These are phyloP conservation scores for Botryobasidium botryosum DNA, from an alignment of 768 basidiomycete species.

Conservation along the genomic window DNA sequence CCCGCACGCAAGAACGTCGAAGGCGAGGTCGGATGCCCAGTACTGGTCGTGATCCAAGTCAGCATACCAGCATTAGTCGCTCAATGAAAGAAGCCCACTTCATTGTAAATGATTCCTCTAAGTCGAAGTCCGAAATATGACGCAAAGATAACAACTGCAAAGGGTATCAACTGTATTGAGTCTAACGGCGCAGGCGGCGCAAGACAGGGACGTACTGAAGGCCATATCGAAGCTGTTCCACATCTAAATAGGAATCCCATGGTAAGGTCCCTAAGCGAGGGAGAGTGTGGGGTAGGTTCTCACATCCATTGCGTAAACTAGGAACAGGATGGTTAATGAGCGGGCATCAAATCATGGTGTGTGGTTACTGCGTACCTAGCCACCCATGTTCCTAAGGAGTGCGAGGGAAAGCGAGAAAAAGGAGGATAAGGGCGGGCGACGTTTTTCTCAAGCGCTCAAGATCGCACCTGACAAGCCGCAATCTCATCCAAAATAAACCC, in stretches of 20 bases:
- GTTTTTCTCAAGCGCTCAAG: no score
- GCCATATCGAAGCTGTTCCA: constrained; percentile 81
- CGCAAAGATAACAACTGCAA: constrained; percentile 39
- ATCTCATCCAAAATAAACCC: constrained; percentile 81
- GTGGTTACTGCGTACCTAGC: constrained; percentile 40
- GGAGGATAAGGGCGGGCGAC: no score
- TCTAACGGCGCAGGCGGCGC: constrained; percentile 18
- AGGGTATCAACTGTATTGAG: constrained; percentile 8
- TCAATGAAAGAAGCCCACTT: constrained; percentile 17
- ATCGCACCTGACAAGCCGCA: constrained; percentile 60
- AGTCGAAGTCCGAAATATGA: constrained; percentile 48
- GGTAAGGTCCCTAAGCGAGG: background rate
- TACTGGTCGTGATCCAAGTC: no score
- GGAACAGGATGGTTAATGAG: background rate
- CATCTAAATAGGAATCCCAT: constrained; percentile 30
- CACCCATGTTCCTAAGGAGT: constrained; percentile 71
- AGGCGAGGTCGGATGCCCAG: constrained; percentile 40
- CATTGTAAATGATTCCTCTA: constrained; percentile 36
- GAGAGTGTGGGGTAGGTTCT: constrained; percentile 2
- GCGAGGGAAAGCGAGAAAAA: no score
- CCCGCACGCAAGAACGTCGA: constrained; percentile 71
- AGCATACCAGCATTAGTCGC: no score
- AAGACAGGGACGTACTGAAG: constrained; percentile 27
- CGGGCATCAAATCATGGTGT: constrained; percentile 1
- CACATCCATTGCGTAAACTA: constrained; percentile 76